phyloP scores from a whole-genome alignment of 768 basidiomycete genomes.

The Suillus brevipes region DNA sequence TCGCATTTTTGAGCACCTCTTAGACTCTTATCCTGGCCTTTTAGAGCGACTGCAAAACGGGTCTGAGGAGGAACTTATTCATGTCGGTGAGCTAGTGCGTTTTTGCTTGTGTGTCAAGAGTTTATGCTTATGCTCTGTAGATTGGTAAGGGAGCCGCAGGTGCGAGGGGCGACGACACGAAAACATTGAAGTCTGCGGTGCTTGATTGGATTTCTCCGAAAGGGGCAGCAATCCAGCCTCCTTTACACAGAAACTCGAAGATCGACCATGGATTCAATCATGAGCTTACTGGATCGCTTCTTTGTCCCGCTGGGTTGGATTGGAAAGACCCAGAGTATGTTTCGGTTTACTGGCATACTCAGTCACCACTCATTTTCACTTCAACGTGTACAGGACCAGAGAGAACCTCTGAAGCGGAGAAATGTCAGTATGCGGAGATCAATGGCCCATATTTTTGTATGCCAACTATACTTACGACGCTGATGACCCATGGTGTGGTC shows the following conservation, averaged over 20 bases:
- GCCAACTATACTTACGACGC: slow-evolving; percentile 18
- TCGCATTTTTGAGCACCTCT: no score
- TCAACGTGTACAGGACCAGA: not conserved
- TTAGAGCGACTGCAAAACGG: not conserved
- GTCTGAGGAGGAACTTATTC: not conserved
- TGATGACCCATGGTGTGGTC: slow-evolving; percentile 28
- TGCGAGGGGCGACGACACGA: not conserved
- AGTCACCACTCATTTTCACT: not conserved
- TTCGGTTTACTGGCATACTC: no score
- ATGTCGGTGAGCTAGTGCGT: not conserved
- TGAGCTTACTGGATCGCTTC: not conserved
- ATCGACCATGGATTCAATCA: not conserved
- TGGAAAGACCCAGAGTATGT: slow-evolving; percentile 21
- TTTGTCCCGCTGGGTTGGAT: slow-evolving; percentile 11
- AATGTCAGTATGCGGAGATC: slow-evolving; percentile 15
- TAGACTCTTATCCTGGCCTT: not conserved
- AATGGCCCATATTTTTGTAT: slow-evolving; percentile 30
- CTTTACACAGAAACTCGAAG: not conserved
- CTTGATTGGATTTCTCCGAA: not conserved
- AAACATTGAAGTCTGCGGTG: not conserved
- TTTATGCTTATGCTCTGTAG: not conserved
- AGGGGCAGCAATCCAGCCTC: not conserved
- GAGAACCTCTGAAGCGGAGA: slow-evolving; percentile 13
- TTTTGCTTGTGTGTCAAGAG: not conserved
- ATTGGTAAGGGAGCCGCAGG: not conserved